phyloP scores from a whole-genome alignment of 2,329 filamentous ascomycete species.

The Neoscytalidium dimidiatum region DNA sequence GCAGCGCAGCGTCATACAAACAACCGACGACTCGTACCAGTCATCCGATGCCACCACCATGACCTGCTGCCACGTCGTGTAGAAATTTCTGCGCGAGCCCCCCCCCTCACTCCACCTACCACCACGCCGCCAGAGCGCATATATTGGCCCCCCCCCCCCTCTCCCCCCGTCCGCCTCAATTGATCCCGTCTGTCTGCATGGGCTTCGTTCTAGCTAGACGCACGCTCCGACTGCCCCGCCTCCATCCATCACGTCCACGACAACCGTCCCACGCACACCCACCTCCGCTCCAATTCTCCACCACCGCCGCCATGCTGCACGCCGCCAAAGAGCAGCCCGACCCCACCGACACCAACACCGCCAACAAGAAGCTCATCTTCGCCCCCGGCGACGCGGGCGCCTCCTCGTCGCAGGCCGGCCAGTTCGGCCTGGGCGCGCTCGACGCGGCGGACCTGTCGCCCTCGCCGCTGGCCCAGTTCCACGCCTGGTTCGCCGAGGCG shows the following conservation, averaged over 20 bases:
- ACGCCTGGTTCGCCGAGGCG: slow-evolving; percentile 78
- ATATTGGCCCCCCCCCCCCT: neutral
- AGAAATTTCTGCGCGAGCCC: neutral
- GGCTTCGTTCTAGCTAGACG: neutral
- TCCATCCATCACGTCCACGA: neutral
- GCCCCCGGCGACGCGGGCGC: slow-evolving; percentile 61
- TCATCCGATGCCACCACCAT: neutral
- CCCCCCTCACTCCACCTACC: neutral
- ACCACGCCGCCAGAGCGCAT: neutral
- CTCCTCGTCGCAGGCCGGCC: slow-evolving; percentile 62
- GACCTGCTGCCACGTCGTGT: neutral
- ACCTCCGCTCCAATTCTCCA: neutral
- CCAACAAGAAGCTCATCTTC: slow-evolving; percentile 49
- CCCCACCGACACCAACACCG: neutral
- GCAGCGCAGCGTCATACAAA: neutral
- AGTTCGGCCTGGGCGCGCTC: slow-evolving; percentile 71
- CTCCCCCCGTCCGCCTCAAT: no score
- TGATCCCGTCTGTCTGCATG: neutral
- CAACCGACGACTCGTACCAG: neutral
- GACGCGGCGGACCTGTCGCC: slow-evolving; percentile 60
- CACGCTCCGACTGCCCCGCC: neutral
- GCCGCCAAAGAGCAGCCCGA: neutral
- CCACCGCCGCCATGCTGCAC: neutral
- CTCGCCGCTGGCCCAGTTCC: slow-evolving; percentile 80
- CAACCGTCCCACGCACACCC: neutral